A percentile compares a stretch with the other conserved stretches of the same genome.
phyloP scores from a whole-genome alignment of 257 asterid species.

The Rauvolfia tetraphylla region DNA sequence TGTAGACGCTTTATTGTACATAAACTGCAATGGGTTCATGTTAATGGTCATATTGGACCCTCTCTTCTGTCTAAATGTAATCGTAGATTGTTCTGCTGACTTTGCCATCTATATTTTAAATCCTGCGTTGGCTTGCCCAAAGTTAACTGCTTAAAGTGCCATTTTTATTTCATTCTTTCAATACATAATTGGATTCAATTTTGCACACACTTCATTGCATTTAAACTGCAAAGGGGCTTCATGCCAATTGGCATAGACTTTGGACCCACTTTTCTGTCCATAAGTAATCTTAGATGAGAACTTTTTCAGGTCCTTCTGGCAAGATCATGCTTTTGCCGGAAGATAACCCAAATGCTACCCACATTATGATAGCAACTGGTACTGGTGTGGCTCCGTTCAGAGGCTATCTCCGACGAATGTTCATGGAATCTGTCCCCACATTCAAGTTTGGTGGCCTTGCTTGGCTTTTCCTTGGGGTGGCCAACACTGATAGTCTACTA shows the following conservation, averaged over 20 bases:
- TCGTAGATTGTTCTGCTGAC: no score
- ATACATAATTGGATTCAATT: no score
- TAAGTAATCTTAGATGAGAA: background rate
- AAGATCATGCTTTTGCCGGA: conserved; percentile 96
- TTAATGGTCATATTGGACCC: no score
- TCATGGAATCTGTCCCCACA: conserved; percentile 81
- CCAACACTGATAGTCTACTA: conserved; percentile 79
- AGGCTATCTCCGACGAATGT: conserved; percentile 96
- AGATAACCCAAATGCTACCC: conserved; percentile 78
- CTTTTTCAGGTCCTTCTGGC: conserved; percentile 85
- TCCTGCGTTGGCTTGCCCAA: no score
- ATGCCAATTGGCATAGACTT: conserved; percentile 1
- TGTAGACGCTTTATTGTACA: background rate
- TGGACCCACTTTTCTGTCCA: background rate
- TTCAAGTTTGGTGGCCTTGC: conserved; percentile 82
- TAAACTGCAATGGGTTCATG: no score
- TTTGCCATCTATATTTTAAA: no score
- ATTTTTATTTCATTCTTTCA: no score
- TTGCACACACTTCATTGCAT: no score
- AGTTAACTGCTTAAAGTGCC: no score
- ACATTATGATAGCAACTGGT: conserved; percentile 96
- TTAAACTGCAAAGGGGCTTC: background rate
- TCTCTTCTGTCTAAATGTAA: no score
- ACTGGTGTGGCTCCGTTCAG: conserved; percentile 94
- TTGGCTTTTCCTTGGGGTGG: conserved; percentile 99